Conservation (phyloP, 2,329 filamentous ascomycete species). For the Helicocarpus griseus region DNA sequence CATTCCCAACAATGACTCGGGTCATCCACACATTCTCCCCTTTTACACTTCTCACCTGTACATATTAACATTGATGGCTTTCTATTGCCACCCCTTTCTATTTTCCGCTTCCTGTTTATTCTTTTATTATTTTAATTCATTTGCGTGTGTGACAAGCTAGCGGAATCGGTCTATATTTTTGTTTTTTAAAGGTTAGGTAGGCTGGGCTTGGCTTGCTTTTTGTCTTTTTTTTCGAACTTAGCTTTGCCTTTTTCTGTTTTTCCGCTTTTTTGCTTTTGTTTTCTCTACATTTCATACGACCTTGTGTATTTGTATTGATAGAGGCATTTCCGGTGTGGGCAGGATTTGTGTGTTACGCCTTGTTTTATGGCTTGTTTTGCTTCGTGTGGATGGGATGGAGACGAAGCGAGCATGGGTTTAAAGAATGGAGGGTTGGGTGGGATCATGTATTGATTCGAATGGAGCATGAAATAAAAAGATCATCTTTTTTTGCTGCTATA, state of each 20-base stretch:
- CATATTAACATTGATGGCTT: not conserved
- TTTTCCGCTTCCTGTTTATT: not conserved
- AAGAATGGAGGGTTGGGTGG: conserved; percentile 6
- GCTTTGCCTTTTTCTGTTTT: not conserved
- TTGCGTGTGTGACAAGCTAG: not conserved
- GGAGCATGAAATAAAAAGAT: not conserved
- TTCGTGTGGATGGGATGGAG: not conserved
- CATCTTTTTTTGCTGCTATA: too few relatives aligned
- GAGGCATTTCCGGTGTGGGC: not conserved
- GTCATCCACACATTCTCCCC: not conserved
- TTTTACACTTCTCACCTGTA: not conserved
- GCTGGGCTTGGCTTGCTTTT: not conserved
- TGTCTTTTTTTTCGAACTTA: not conserved
- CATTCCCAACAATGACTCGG: not conserved
- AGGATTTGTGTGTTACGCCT: not conserved
- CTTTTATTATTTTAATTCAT: not conserved
- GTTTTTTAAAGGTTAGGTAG: not conserved
- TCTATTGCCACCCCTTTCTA: not conserved
- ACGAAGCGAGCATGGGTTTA: not conserved
- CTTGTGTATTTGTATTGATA: conserved; percentile 3
- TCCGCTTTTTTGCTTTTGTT: not conserved
- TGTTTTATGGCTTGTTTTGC: not conserved
- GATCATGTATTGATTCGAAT: not conserved
- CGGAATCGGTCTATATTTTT: not conserved
- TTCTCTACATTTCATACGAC: not conserved